phyloP scores from a whole-genome alignment of 176 grass and related monocot genomes.

The Areca catechu region DNA sequence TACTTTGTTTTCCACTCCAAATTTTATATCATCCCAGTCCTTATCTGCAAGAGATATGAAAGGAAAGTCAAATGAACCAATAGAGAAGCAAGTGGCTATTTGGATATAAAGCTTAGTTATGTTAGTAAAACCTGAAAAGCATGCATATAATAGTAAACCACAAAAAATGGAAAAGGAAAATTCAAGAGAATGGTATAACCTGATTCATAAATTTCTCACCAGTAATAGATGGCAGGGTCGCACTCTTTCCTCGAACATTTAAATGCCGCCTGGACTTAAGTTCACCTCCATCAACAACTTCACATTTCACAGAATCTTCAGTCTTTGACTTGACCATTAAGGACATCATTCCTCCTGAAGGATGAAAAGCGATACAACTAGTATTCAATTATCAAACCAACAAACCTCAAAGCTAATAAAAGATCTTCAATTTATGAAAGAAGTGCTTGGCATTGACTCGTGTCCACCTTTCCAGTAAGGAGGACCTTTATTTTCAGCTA shows the following conservation, averaged over 20 bases:
- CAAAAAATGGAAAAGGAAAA: too few species aligned
- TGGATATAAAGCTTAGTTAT: background rate
- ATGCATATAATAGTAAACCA: too few species aligned
- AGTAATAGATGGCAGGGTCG: conserved; percentile 94
- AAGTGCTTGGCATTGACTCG: too few species aligned
- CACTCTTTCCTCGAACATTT: conserved; percentile 97
- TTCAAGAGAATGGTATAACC: background rate
- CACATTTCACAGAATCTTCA: conserved; percentile 87
- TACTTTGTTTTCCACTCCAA: conserved; percentile 96
- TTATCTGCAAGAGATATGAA: conserved; percentile 61
- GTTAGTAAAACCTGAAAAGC: too few species aligned
- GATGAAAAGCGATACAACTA: background rate
- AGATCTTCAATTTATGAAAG: too few species aligned
- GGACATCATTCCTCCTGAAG: conserved; percentile 99
- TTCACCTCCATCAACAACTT: conserved; percentile 97
- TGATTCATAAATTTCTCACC: conserved; percentile 32
- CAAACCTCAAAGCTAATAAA: too few species aligned
- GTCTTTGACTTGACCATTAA: conserved; percentile 79
- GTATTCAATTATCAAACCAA: too few species aligned
- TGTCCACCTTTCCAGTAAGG: too few species aligned
- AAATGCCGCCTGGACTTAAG: conserved; percentile 91
- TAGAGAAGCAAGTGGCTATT: too few species aligned
- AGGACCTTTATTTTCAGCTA: too few species aligned
- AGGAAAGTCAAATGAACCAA: background rate
- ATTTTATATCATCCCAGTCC: conserved; percentile 99